A percentile compares a stretch with the other conserved stretches of the same genome.
phyloP scores from a whole-genome alignment of 495 filamentous ascomycete species.

The Talaromyces nanjingensis region DNA sequence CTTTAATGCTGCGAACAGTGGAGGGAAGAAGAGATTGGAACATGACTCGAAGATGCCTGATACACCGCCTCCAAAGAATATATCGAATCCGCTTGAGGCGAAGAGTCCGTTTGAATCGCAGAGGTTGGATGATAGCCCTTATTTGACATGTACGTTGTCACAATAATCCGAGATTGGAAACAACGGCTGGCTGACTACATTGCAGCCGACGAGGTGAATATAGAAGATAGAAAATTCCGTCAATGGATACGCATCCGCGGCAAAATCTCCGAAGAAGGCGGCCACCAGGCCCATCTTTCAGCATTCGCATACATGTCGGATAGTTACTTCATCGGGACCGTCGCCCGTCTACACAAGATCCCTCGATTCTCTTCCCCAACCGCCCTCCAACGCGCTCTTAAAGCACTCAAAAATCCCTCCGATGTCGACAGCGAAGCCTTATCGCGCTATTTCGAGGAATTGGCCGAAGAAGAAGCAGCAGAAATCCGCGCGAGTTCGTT shows the following conservation, averaged over 20 bases:
- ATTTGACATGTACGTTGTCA: neutral
- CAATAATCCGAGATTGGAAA: neutral
- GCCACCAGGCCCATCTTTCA: constrained; percentile 70
- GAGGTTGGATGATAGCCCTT: constrained; percentile 3
- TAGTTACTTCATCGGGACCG: constrained; percentile 86
- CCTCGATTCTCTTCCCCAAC: constrained; percentile 46
- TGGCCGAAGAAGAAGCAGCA: constrained; percentile 36
- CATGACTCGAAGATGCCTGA: constrained; percentile 6
- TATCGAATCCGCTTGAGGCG: neutral
- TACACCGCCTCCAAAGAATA: neutral
- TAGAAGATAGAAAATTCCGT: constrained; percentile 53
- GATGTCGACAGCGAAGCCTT: constrained; percentile 40
- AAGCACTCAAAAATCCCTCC: constrained; percentile 39
- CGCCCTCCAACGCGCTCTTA: constrained; percentile 26
- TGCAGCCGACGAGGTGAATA: neutral
- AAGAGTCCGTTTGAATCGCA: constrained; percentile 7
- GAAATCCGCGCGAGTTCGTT: constrained; percentile 39
- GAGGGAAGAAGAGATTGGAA: constrained; percentile 31
- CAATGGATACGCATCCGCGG: constrained; percentile 78
- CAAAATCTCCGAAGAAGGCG: constrained; percentile 57
- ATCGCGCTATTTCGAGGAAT: constrained; percentile 29
- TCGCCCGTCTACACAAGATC: constrained; percentile 66
- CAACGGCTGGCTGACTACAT: neutral
- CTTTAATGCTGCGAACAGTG: constrained; percentile 68
- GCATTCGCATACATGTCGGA: constrained; percentile 92